Evolutionary conservation across 2,329 filamentous ascomycete genomes (phyloP).

Genomic region (Sclerotinia borealis): DNA sequence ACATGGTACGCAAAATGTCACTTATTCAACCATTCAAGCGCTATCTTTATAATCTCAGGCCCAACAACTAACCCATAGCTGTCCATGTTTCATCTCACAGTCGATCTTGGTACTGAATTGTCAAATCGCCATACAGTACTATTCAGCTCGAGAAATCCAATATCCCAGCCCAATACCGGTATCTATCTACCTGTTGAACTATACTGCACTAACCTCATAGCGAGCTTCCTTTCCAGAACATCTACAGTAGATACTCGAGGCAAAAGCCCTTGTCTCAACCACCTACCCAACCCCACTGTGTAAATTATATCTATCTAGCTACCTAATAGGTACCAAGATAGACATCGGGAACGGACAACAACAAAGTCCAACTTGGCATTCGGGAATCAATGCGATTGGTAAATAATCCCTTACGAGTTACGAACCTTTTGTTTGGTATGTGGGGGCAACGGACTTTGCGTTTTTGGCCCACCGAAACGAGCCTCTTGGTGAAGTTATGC

Average conservation of each 20-base stretch:
- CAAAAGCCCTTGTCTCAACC: not conserved
- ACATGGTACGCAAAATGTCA: too few relatives aligned
- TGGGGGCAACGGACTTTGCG: too few relatives aligned
- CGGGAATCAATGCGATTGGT: not conserved
- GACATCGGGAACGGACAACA: not conserved
- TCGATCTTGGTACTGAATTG: not conserved
- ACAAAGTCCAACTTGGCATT: not conserved
- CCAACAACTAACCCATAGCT: not conserved
- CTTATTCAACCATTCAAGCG: not conserved
- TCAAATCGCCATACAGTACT: not conserved
- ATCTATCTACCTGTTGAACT: not conserved
- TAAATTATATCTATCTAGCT: too few relatives aligned
- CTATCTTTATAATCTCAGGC: not conserved
- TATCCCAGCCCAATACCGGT: too few relatives aligned
- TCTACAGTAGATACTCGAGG: not conserved
- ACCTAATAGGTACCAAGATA: not conserved
- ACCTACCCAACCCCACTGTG: not conserved
- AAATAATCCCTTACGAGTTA: too few relatives aligned
- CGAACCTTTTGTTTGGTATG: not conserved
- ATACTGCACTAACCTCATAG: not conserved
- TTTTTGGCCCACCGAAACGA: not conserved
- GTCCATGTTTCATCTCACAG: not conserved
- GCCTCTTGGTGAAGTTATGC: not conserved
- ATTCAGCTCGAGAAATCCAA: not conserved
- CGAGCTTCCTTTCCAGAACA: not conserved